phyloP scores from a whole-genome alignment of 2,329 filamentous ascomycete species.

The Aspergillus eucalypticola region DNA sequence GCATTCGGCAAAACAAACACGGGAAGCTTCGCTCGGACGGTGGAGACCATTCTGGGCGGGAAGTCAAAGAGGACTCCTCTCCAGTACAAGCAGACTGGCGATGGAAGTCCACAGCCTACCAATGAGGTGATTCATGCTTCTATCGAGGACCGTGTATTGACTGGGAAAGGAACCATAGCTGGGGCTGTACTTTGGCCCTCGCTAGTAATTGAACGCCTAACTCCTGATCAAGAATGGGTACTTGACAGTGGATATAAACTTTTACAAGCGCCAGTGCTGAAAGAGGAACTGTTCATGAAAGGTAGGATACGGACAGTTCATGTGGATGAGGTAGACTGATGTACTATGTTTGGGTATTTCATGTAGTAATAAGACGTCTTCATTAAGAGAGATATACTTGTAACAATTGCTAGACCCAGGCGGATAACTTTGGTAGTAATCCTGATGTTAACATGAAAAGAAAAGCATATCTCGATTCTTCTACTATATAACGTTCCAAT shows the following conservation, averaged over 20 bases:
- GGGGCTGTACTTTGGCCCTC: conserved; percentile 1
- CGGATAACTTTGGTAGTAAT: no score
- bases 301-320: conserved; percentile 15
- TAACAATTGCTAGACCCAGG: no score
- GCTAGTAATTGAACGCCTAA: neutral
- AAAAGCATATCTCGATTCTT: no score
- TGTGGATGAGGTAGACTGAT: conserved; percentile 9
- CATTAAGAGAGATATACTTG: fast-evolving
- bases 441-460: no score
- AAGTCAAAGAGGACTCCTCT: conserved; percentile 17
- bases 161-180: neutral
- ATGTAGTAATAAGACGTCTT: neutral
- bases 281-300: conserved; percentile 13
- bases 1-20: conserved; percentile 11
- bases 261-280: neutral
- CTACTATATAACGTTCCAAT: no score
- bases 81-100: conserved; percentile 11
- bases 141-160: conserved; percentile 10
- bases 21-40: conserved; percentile 6
- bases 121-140: conserved; percentile 20
- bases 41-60: conserved; percentile 15
- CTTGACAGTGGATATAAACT: neutral
- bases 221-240: neutral
- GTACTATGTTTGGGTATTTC: neutral
- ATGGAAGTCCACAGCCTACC: neutral